Base-by-base conservation (phyloP, 2,329 filamentous ascomycete species). In the Aspergillus arachidicola region DNA sequence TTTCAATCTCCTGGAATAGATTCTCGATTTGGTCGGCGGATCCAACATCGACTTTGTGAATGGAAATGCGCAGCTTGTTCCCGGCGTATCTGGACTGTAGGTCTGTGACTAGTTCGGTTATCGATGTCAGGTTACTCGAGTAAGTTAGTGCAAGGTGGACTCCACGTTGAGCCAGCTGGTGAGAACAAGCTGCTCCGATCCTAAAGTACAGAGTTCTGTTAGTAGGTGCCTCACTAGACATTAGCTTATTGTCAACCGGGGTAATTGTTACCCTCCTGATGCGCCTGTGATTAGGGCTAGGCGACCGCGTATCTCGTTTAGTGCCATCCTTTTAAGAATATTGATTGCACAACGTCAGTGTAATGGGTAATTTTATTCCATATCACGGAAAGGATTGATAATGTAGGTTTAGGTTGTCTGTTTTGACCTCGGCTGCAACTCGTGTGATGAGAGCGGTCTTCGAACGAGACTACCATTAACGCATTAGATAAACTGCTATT, bases 141-240 rank as follows among this genome's bases (percentile, higher is more conserved):
- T 88, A 89, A 0, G 86, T 88, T 26, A 89, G 75, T 10, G 86
- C 87, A 5, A 89, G 79, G 65, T 84, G 78, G 19, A 81, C 80
- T 32, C 84, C 84, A 55, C 82, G 76, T 11, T 75, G 66, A 60
- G 82, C 83, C n/a, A 89, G 81, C 57, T 85, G 82, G 58, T 79
- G 79, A 21, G 87, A 86, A 68, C 85, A 86, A 51, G 85, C 85
- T 64, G 82, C 81, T 26, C 87, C 87, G 55, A 89, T 89, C n/a
- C 87, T 88, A 61, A 23, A n/a, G 19, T 9, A 41, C 19, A 19
- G 19, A n/a, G 3, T 1, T n/a, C 7, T 41, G 38, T 41, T 19
- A 41, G 38, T n/a, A 19, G 2, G 1, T 36, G 34, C 16, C 14
- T 5, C 34, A 36, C 34, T n/a, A 3, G 6, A 41, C 1, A 9